Evolutionary conservation across 345 rosid genomes (phyloP).

Genomic region (Murraya paniculata): DNA sequence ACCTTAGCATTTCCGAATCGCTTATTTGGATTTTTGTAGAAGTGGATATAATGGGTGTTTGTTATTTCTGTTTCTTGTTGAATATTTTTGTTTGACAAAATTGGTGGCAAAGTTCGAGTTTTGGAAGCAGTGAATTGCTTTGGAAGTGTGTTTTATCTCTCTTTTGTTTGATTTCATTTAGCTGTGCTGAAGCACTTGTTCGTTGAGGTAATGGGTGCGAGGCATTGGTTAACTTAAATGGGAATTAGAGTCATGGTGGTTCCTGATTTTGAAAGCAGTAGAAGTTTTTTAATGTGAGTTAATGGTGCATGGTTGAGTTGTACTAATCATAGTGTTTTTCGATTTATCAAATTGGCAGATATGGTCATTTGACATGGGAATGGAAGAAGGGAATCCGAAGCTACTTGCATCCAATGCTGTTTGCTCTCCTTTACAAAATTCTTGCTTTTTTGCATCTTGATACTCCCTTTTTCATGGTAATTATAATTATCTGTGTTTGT

Average conservation of each 20-base stretch:
- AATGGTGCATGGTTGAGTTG: background rate
- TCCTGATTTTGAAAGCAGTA: background rate
- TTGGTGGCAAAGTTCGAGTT: background rate
- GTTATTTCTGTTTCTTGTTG: background rate
- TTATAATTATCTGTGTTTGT: conserved; percentile 3
- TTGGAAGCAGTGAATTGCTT: background rate
- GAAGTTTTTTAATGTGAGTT: background rate
- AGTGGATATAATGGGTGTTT: background rate
- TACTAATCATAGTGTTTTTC: background rate
- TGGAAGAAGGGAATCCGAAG: conserved; percentile 87
- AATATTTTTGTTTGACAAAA: background rate
- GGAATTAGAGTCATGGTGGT: background rate
- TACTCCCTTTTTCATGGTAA: conserved; percentile 75
- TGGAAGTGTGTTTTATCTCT: background rate
- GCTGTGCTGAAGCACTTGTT: background rate
- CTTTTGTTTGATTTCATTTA: no score
- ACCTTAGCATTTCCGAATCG: background rate
- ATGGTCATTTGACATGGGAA: conserved; percentile 96
- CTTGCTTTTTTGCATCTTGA: conserved; percentile 64
- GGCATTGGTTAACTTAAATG: background rate
- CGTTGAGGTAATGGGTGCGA: background rate
- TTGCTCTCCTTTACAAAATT: conserved; percentile 63
- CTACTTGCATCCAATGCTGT: conserved; percentile 88
- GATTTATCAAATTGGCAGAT: conserved; percentile 38
- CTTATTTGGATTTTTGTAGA: background rate